These are phyloP conservation scores for Candida sp. DNA, from an alignment of 1,139 yeast genomes.

Conservation along the genomic window DNA sequence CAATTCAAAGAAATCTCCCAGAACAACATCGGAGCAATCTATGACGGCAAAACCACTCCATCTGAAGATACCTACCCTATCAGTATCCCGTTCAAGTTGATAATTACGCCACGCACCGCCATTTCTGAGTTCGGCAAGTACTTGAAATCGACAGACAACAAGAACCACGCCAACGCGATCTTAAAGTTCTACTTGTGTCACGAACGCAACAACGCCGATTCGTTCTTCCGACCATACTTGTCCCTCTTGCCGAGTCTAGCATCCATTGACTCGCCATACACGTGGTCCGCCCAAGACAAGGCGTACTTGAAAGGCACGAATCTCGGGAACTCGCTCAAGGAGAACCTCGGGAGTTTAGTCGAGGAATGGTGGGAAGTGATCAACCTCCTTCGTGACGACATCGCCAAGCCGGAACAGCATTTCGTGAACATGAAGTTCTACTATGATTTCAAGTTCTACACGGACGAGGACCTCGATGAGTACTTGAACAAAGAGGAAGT, in stretches of 20 bases:
- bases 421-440: slow-evolving; percentile 49
- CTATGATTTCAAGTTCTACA: slow-evolving; percentile 50
- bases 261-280: slow-evolving; percentile 61
- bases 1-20: slow-evolving; percentile 23
- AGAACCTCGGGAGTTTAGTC: slow-evolving; percentile 33
- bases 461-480: slow-evolving; percentile 37
- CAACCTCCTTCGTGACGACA: slow-evolving; percentile 35
- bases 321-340: slow-evolving; percentile 45
- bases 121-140: slow-evolving; percentile 34
- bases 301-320: slow-evolving; percentile 61
- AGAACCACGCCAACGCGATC: slow-evolving; percentile 42
- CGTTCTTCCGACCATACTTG: slow-evolving; percentile 54
- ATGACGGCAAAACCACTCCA: slow-evolving; percentile 13
- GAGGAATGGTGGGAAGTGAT: slow-evolving; percentile 59
- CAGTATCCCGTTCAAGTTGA: slow-evolving; percentile 39
- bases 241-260: slow-evolving; percentile 57
- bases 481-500: slow-evolving; percentile 25
- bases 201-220: slow-evolving; percentile 24
- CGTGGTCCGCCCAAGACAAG: slow-evolving; percentile 61
- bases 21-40: slow-evolving; percentile 46
- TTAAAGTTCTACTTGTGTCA: slow-evolving; percentile 53
- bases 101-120: slow-evolving; percentile 50
- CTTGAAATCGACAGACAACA: slow-evolving; percentile 19
- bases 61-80: slow-evolving; percentile 19
- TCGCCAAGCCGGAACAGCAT: slow-evolving; percentile 38